Conservation (phyloP, 108 stramenopile species). For the Pinguiococcus pyrenoidosus region DNA sequence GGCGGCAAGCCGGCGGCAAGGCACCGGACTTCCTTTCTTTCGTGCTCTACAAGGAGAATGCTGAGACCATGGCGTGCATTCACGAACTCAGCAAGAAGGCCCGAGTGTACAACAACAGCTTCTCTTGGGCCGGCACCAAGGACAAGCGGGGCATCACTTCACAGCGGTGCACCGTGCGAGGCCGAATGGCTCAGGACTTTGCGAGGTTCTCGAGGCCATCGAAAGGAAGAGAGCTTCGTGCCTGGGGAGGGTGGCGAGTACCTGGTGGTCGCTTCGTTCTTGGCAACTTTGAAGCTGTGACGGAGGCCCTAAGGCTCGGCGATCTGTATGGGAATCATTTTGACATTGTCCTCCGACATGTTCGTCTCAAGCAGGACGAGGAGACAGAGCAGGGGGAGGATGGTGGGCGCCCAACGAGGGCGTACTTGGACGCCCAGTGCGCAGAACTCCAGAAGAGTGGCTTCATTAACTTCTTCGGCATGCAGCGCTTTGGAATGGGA, state of each 20-base stretch:
- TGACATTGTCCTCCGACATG: conserved; percentile 25
- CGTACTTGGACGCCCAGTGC: conserved; percentile 9
- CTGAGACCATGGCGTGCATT: conserved; percentile 18
- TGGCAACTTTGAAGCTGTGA: conserved; percentile 30
- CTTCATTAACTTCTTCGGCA: conserved; percentile 42
- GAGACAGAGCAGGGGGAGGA: background rate
- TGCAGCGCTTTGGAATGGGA: no score
- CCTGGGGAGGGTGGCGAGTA: background rate
- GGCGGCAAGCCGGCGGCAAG: conserved; percentile 24
- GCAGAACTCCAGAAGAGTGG: conserved; percentile 9
- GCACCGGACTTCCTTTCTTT: conserved; percentile 25
- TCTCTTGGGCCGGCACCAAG: conserved; percentile 35
- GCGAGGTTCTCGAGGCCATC: conserved; percentile 11
- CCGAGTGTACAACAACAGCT: conserved; percentile 7
- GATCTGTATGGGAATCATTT: conserved; percentile 34
- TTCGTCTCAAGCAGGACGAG: background rate
- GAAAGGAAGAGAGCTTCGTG: background rate
- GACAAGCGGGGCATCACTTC: conserved; percentile 36
- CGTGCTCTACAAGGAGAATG: conserved; percentile 39
- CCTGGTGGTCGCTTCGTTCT: conserved; percentile 14
- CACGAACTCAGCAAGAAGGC: conserved; percentile 5
- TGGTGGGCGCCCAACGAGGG: conserved; percentile 8
- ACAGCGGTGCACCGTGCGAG: conserved; percentile 31
- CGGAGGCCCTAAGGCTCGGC: conserved; percentile 20
- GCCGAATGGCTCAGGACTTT: conserved; percentile 15